phyloP scores from a whole-genome alignment of 2,329 filamentous ascomycete species.

The Stylonectria norvegica region DNA sequence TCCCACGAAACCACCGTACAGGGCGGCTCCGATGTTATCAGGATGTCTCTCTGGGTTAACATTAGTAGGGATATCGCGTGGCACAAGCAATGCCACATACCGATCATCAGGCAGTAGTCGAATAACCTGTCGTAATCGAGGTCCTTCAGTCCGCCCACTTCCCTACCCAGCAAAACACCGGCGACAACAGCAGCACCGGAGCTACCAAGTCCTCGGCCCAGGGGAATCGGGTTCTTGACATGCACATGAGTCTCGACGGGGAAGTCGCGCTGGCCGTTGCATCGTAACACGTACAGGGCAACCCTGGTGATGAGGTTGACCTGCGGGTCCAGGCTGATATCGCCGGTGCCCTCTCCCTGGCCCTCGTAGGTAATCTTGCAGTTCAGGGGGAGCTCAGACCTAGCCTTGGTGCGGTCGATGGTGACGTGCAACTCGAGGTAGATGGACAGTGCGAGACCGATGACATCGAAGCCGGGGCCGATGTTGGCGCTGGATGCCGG shows the following conservation, averaged over 20 bases:
- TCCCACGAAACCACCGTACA: slow-evolving; percentile 95
- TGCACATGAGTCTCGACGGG: slow-evolving; percentile 85
- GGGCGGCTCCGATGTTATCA: slow-evolving; percentile 89
- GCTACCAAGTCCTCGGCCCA: slow-evolving; percentile 89
- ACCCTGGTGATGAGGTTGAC: slow-evolving; percentile 91
- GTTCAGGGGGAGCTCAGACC: slow-evolving; percentile 66
- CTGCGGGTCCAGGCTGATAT: slow-evolving; percentile 80
- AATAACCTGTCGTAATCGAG: slow-evolving; percentile 79
- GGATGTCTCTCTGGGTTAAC: slow-evolving; percentile 68
- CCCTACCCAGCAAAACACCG: slow-evolving; percentile 87
- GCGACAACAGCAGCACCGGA: slow-evolving; percentile 94
- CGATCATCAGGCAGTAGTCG: slow-evolving; percentile 97
- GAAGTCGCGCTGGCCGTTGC: slow-evolving; percentile 82
- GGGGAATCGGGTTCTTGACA: slow-evolving; percentile 91
- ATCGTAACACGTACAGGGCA: slow-evolving; percentile 89
- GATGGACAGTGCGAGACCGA: slow-evolving; percentile 88
- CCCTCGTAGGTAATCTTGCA: slow-evolving; percentile 91
- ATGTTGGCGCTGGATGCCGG: slow-evolving; percentile 98
- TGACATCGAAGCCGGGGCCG: slow-evolving; percentile 95
- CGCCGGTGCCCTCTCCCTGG: slow-evolving; percentile 63
- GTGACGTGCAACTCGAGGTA: slow-evolving; percentile 88
- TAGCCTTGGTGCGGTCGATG: slow-evolving; percentile 56
- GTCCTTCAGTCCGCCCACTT: slow-evolving; percentile 72
- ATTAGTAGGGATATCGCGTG: slow-evolving; percentile 9
- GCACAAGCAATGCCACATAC: slow-evolving; percentile 39